Percentiles rank a stretch among this genome's conserved stretches.
phyloP scores from a whole-genome alignment of 768 basidiomycete species.

The Russula foetens region DNA sequence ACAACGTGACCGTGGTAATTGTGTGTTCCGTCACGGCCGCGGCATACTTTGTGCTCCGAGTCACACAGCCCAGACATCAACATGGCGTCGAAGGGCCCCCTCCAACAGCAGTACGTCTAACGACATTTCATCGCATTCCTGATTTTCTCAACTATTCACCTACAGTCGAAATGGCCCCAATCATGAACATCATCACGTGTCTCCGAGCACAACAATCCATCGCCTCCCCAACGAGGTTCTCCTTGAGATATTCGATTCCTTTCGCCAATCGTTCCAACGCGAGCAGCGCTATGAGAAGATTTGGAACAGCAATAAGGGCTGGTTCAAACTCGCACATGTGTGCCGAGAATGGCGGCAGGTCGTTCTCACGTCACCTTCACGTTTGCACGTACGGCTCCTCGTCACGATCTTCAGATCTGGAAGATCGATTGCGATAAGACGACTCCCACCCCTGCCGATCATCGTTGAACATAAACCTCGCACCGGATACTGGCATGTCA shows the following conservation, averaged over 20 bases:
- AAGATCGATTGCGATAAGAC: too few species aligned
- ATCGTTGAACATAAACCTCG: neutral
- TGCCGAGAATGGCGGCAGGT: neutral
- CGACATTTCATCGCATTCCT: too few species aligned
- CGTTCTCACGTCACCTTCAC: neutral
- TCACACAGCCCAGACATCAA: too few species aligned
- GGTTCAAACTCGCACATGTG: constrained; percentile 6
- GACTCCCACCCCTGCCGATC: neutral
- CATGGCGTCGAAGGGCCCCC: too few species aligned
- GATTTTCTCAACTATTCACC: too few species aligned
- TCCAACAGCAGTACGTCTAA: neutral
- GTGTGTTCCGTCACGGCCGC: too few species aligned
- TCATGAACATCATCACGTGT: too few species aligned
- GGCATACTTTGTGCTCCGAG: too few species aligned
- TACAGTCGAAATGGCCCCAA: too few species aligned
- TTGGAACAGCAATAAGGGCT: neutral
- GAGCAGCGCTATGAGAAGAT: neutral
- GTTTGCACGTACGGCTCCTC: neutral
- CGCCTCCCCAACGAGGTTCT: neutral
- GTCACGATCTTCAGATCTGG: neutral
- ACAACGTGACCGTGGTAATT: too few species aligned
- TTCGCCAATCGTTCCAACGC: neutral
- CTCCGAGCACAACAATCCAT: neutral
- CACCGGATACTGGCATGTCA: too few species aligned
- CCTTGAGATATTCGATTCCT: neutral